Evolutionary conservation across 345 rosid species (phyloP).

Genomic region (Crucihimalaya himalaica): DNA sequence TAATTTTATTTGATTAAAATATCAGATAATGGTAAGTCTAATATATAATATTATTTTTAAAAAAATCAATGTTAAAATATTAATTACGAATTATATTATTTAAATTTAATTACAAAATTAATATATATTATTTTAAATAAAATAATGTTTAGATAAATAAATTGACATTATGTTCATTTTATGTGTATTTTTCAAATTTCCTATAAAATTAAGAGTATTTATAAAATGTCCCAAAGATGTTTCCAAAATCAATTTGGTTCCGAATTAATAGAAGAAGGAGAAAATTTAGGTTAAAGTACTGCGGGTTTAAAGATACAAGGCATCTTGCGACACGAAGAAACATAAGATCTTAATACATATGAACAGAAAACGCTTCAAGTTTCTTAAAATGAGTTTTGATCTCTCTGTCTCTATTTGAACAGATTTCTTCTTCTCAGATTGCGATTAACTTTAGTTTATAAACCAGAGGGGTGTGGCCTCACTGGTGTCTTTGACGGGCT

Average conservation of each 20-base stretch:
- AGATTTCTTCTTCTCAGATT: not conserved
- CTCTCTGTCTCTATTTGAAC: not conserved
- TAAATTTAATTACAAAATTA: too few relatives aligned
- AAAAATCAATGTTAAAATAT: too few relatives aligned
- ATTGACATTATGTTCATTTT: too few relatives aligned
- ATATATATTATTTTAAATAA: too few relatives aligned
- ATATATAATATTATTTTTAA: too few relatives aligned
- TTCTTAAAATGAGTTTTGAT: not conserved
- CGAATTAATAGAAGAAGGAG: not conserved
- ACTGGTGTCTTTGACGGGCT: constrained; percentile 98
- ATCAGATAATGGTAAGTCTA: too few relatives aligned
- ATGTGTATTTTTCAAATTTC: too few relatives aligned
- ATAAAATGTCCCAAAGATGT: too few relatives aligned
- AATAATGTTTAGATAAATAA: too few relatives aligned
- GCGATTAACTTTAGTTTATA: constrained; percentile 34
- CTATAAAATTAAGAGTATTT: too few relatives aligned
- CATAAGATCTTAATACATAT: not conserved
- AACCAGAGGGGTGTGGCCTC: constrained; percentile 60
- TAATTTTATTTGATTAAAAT: too few relatives aligned
- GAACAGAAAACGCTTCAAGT: constrained; percentile 13
- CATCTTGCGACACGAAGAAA: not conserved
- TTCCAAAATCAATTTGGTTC: not conserved
- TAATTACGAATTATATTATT: too few relatives aligned
- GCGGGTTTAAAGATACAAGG: constrained; percentile 9
- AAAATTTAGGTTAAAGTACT: not conserved